A percentile compares a stretch with the other conserved stretches of the same genome.
These are phyloP conservation scores for Prunus kanzakura DNA, from an alignment of 306 rosid genomes.

Conservation along the genomic window DNA sequence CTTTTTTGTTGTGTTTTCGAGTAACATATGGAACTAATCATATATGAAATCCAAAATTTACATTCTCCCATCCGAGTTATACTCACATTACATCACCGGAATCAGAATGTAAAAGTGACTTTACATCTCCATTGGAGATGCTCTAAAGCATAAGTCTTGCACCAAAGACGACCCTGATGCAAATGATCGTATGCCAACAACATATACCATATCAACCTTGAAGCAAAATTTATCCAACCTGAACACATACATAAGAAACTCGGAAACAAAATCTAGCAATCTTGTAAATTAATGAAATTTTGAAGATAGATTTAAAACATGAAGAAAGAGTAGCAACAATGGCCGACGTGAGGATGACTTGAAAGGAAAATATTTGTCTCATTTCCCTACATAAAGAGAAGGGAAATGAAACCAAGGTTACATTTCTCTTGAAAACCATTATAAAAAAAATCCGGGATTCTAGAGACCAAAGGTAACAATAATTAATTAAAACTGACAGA, in stretches of 20 bases:
- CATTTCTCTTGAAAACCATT: constrained; percentile 42
- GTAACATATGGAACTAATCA: too few relatives aligned
- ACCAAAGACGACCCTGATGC: not conserved
- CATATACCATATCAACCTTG: not conserved
- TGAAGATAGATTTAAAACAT: too few relatives aligned
- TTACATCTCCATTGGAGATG: too few relatives aligned
- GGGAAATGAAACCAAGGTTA: constrained; percentile 11
- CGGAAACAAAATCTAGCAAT: not conserved
- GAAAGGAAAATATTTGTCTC: not conserved
- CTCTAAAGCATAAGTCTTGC: too few relatives aligned
- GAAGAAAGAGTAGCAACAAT: not conserved
- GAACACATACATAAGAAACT: not conserved
- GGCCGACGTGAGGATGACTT: not conserved
- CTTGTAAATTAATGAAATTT: not conserved
- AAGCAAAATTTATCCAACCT: too few relatives aligned
- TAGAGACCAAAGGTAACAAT: constrained; percentile 25
- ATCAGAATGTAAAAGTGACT: too few relatives aligned
- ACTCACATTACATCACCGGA: too few relatives aligned
- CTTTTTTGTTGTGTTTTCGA: too few relatives aligned
- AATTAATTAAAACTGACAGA: constrained; percentile 21
- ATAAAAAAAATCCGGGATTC: constrained; percentile 35
- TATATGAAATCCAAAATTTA: too few relatives aligned
- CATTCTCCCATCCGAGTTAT: too few relatives aligned
- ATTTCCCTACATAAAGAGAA: constrained; percentile 4
- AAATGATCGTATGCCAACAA: not conserved